Conservation (phyloP, 2,329 filamentous ascomycete species). For the Diplodia sapinea region DNA sequence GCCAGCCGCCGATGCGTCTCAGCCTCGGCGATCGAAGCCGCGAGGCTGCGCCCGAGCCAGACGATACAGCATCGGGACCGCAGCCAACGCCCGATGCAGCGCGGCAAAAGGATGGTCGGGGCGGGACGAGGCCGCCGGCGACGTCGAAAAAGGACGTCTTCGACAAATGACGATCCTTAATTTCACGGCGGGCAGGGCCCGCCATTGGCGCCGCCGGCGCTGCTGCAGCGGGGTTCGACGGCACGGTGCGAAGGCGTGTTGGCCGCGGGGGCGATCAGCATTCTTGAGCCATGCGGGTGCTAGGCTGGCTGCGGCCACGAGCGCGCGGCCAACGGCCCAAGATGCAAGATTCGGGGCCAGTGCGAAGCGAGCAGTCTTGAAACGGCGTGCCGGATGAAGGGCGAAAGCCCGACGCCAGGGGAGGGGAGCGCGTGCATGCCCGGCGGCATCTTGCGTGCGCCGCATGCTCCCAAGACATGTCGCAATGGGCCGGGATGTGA, state of each 20-base stretch:
- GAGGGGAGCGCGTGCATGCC: slow-evolving; percentile 27
- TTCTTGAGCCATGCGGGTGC: slow-evolving; percentile 19
- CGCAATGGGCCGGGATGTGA: slow-evolving; percentile 23
- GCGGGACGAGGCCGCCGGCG: background rate
- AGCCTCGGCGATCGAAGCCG: slow-evolving; percentile 28
- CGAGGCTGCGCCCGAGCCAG: slow-evolving; percentile 24
- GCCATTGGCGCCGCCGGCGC: slow-evolving; percentile 12
- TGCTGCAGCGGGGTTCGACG: background rate
- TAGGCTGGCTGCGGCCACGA: slow-evolving; percentile 26
- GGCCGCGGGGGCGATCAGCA: slow-evolving; percentile 2
- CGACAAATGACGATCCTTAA: slow-evolving; percentile 16
- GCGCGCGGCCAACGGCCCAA: slow-evolving; percentile 27
- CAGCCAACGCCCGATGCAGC: slow-evolving; percentile 15
- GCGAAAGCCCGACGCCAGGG: slow-evolving; percentile 27
- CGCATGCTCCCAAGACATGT: slow-evolving; percentile 32
- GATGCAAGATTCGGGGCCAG: slow-evolving; percentile 25
- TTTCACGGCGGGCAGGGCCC: slow-evolving; percentile 14
- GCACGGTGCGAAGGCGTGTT: background rate
- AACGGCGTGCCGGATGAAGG: slow-evolving; percentile 29
- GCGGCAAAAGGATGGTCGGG: slow-evolving; percentile 22
- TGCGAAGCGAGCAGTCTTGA: slow-evolving; percentile 30
- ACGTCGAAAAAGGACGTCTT: slow-evolving; percentile 24
- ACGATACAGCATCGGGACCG: slow-evolving; percentile 26
- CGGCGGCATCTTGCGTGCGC: slow-evolving; percentile 28
- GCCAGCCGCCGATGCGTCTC: slow-evolving; percentile 31